Percentiles rank a stretch among this genome's conserved stretches.
Conservation (phyloP, 1,284 basidiomycete species). For the Neolentinus lepideus region DNA sequence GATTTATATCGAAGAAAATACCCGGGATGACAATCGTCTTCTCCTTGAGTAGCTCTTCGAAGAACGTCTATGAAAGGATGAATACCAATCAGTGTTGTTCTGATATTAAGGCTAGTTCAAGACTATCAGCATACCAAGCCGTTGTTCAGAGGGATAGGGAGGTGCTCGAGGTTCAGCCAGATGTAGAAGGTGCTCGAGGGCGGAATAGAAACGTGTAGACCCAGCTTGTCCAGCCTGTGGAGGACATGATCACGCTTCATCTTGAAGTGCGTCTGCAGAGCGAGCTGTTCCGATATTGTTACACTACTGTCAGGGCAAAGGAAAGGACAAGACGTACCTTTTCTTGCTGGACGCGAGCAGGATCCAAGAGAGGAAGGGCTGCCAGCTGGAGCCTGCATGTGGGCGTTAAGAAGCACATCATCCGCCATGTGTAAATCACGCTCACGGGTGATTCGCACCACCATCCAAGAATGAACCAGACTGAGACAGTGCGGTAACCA, state of each 20-base stretch:
- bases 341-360: slow-evolving; percentile 60
- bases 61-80: slow-evolving; percentile 61
- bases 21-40: slow-evolving; percentile 86
- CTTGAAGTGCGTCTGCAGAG: slow-evolving; percentile 86
- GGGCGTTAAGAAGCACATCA: slow-evolving; percentile 3
- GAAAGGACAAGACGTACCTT: slow-evolving; percentile 29
- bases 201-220: slow-evolving; percentile 69
- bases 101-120: neutral
- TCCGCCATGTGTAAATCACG: slow-evolving; percentile 7
- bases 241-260: slow-evolving; percentile 88
- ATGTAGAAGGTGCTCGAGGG: slow-evolving; percentile 84
- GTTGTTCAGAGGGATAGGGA: slow-evolving; percentile 80
- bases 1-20: slow-evolving; percentile 89
- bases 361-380: slow-evolving; percentile 76
- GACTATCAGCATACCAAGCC: slow-evolving; percentile 54
- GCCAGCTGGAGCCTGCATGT: slow-evolving; percentile 70
- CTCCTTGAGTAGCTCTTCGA: slow-evolving; percentile 90
- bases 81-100: slow-evolving; percentile 2
- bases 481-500: slow-evolving; percentile 82
- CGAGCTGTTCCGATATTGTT: slow-evolving; percentile 31
- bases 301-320: neutral
- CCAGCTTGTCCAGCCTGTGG: slow-evolving; percentile 70
- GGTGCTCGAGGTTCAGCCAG: slow-evolving; percentile 79
- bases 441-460: slow-evolving; percentile 83
- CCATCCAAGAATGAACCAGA: slow-evolving; percentile 87